Conservation (phyloP, 2,329 filamentous ascomycete species). For the Teratosphaeria epicoccoides region DNA sequence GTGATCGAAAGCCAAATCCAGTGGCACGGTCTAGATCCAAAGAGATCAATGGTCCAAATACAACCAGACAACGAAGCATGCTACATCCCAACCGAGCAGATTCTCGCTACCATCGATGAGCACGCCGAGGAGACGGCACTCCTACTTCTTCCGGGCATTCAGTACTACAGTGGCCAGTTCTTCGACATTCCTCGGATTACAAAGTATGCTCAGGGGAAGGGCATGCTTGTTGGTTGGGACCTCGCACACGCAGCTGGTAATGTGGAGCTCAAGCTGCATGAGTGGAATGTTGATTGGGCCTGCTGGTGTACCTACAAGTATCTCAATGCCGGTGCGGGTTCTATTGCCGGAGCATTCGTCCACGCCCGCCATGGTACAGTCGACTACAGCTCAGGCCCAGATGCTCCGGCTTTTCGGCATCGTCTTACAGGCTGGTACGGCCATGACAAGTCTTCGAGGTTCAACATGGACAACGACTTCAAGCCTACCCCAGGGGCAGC, state of each 20-base stretch:
- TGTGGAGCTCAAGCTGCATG: constrained; percentile 66
- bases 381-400: constrained; percentile 11
- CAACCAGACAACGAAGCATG: constrained; percentile 45
- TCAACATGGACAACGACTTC: constrained; percentile 74
- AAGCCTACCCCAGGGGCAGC: constrained; percentile 64
- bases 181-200: constrained; percentile 78
- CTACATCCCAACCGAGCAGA: constrained; percentile 58
- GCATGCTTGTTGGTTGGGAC: constrained; percentile 74
- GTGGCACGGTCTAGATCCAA: constrained; percentile 57
- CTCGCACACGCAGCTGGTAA: constrained; percentile 81
- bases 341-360: constrained; percentile 70
- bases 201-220: constrained; percentile 57
- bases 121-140: constrained; percentile 64
- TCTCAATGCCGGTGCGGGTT: constrained; percentile 75
- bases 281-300: constrained; percentile 86
- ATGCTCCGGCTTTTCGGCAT: constrained; percentile 43
- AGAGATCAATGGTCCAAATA: constrained; percentile 62
- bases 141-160: constrained; percentile 72
- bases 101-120: constrained; percentile 61
- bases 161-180: constrained; percentile 84
- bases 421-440: constrained; percentile 81
- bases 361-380: constrained; percentile 62
- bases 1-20: constrained; percentile 70
- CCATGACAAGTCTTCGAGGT: constrained; percentile 62
- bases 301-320: constrained; percentile 96